phyloP scores from a whole-genome alignment of 345 rosid species.

The Citrus sp. region DNA sequence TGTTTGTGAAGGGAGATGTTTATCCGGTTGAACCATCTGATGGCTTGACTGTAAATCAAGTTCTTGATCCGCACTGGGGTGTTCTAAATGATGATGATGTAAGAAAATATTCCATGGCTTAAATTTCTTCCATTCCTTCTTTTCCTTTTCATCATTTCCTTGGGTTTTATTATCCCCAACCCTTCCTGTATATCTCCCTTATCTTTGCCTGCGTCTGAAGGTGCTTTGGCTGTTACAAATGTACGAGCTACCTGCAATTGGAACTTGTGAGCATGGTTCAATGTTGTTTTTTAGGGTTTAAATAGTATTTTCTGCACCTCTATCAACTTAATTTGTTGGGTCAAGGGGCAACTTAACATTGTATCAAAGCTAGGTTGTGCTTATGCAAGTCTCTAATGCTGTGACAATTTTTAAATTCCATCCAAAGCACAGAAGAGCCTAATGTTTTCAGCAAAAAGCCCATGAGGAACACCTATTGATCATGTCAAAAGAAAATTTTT shows the following conservation, averaged over 20 bases:
- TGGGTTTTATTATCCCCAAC: neutral
- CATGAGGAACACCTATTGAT: neutral
- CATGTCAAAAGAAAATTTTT: neutral
- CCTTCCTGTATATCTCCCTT: neutral
- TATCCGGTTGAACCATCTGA: constrained; percentile 67
- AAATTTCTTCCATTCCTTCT: neutral
- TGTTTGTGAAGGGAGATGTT: constrained; percentile 62
- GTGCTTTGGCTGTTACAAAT: neutral
- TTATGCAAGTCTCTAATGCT: neutral
- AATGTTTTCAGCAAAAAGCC: neutral
- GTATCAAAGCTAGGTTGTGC: neutral
- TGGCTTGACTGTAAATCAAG: constrained; percentile 39
- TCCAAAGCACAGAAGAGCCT: neutral
- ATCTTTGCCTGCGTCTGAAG: neutral
- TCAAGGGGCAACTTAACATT: neutral
- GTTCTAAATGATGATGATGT: constrained; percentile 68
- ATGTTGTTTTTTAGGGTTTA: neutral
- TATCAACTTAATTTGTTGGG: neutral
- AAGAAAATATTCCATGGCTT: constrained; percentile 28
- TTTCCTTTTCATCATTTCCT: neutral
- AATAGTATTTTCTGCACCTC: neutral
- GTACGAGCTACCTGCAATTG: neutral
- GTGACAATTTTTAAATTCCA: neutral
- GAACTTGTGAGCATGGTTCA: neutral
- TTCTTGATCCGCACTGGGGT: constrained; percentile 92